Percentiles rank a stretch among this genome's conserved stretches.
Evolutionary conservation across 352 stramenopile genomes (phyloP).

Genomic region (Pythium graminicola): DNA sequence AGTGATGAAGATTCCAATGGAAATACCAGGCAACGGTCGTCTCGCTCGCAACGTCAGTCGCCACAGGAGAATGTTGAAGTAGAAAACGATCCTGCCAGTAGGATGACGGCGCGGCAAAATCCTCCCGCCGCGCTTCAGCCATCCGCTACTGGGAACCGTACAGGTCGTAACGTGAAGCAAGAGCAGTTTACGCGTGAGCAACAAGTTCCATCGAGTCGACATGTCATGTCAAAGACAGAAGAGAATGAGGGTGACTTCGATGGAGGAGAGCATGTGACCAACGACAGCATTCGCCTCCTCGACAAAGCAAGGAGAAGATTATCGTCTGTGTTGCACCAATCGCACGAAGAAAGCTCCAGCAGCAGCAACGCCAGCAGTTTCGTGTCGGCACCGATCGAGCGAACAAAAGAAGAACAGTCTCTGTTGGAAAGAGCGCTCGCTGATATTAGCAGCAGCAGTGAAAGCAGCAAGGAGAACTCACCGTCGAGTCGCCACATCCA

Average conservation of each 20-base stretch:
- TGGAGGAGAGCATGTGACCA: constrained; percentile 9
- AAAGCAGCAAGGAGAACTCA: constrained; percentile 22
- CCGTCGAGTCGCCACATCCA: not conserved
- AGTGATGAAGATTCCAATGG: too few species aligned
- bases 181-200: too few species aligned
- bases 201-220: too few species aligned
- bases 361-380: constrained; percentile 37
- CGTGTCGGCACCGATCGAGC: constrained; percentile 32
- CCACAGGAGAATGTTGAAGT: not conserved
- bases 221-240: not conserved
- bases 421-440: constrained; percentile 59
- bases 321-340: constrained; percentile 25
- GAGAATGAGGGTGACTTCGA: constrained; percentile 3
- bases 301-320: constrained; percentile 19
- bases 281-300: constrained; percentile 20
- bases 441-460: constrained; percentile 59
- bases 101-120: too few species aligned
- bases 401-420: constrained; percentile 58
- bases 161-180: not conserved
- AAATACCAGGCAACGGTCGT: too few species aligned
- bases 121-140: not conserved
- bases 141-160: not conserved
- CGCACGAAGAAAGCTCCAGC: constrained; percentile 7
- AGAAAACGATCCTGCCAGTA: not conserved
- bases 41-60: too few species aligned